Base-by-base conservation (phyloP, 2,329 filamentous ascomycete species). In the Stagonosporopsis vannaccii region DNA sequence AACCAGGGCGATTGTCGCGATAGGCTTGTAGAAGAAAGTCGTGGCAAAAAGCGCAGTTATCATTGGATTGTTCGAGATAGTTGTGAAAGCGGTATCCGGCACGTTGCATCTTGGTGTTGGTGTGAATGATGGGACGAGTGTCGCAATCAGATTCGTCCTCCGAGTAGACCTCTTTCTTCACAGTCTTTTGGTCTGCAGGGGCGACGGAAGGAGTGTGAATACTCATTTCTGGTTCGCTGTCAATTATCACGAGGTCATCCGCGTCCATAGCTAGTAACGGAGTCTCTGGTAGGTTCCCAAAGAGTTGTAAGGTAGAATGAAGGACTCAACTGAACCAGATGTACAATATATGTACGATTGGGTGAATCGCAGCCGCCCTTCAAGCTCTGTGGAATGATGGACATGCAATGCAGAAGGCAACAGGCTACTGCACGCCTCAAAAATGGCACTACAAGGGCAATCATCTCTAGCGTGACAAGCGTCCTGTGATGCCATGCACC, bases 231-330 rank as follows among this genome's bases (percentile, higher is more conserved):
- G 48, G 28, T 7, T 55, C 43, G 23, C 23, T 46, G 2, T 58
- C 48, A 13, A 67, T 55, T 7, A 67, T 48, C 3, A 63, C 62
- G 8, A 64, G 35, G 32, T 65, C 60, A 7, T 66, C 63, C 2
- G 45, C 39, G 13, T 64, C 62, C 54, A 58, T 57, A 4, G 2
- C 11, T 15, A 3, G 26, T 26, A n/a, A 8, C 20, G 17, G 4
- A 11, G 5, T 20, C 3, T 37, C 17, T 8, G 13, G 12, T 4
- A 9, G 7, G 9, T 17, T 9, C 19, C 17, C 20, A 2, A 37
- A 13, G 17, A 37, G 17, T 9, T 11, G 35, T 37, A 17, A 9
- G 15, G 19, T 37, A 22, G 15, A 6, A n/a, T 26, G 17, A 23
- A 47, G 33, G 22, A 11, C 30, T 17, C 20, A 25, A 13, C 2